Base-by-base conservation (phyloP, 371 early-diverging fungal genomes). In the Rhizomucor pusillus region DNA sequence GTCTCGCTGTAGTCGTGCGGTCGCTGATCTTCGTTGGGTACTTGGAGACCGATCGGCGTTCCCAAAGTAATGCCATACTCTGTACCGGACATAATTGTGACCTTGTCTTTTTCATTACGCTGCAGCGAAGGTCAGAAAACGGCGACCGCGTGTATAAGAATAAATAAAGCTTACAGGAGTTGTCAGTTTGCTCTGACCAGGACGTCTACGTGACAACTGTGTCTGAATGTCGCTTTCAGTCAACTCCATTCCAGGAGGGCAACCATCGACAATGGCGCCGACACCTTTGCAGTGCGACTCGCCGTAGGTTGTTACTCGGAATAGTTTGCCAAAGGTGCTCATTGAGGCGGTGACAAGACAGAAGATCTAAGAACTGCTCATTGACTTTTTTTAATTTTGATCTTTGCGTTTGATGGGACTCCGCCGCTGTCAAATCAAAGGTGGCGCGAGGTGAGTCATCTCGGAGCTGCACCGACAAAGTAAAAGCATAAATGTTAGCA, bases 221-320 rank as follows among this genome's bases (percentile, higher is more conserved):
- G 87, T 86, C 68, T 97, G 97, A 62, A 98, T 89, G 64, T 97
- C 95, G 44, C 65, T 81, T 78, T 94, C 97, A 10, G 86, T 87
- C 55, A 98, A 69, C 24, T 85, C 81, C 63, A 98, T 72, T 16
- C 98, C 97, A 5, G 98, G 98, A 34, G 98, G 98, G 52, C 87
- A 88, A 45, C 95, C 95, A 65, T 97, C 98, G 54, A 98, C 82
- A 59, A 98, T 94, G 57, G 95, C 95, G 43, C 97, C 97, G 2
- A 98, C 97, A 23, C 90, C 93, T 59, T 93, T 93, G 81, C 98
- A 97, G 79, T 98, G 98, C 18, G 95, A 94, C 80, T 98, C 98
- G 59, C 98, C 97, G 71, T 88, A 97, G 41, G 97, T 98, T n/a
- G 94, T 94, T 29, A 96, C 91, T 57, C 90, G 85, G 74, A 82